Evolutionary conservation across 2,329 filamentous ascomycete genomes (phyloP).

Genomic region (Didymella segeticola): DNA sequence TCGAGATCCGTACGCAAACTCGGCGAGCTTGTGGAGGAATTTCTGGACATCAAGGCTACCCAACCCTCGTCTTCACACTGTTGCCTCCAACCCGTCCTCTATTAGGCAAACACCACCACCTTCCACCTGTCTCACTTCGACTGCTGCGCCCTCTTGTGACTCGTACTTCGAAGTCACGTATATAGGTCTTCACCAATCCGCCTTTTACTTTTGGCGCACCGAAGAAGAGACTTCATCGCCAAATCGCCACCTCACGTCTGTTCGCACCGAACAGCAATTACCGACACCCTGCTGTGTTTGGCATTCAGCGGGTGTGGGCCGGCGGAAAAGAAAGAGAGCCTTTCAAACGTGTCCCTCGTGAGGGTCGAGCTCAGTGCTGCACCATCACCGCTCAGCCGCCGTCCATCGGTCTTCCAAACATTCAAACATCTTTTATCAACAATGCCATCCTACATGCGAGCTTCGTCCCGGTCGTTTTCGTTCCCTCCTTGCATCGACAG

Average conservation of each 20-base stretch:
- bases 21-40: slow-evolving; percentile 34
- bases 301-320: slow-evolving; percentile 42
- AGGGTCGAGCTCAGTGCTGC: slow-evolving; percentile 36
- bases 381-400: slow-evolving; percentile 31
- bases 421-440: slow-evolving; percentile 33
- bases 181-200: slow-evolving; percentile 31
- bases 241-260: slow-evolving; percentile 25
- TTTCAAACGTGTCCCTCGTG: slow-evolving; percentile 28
- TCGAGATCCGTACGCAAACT: slow-evolving; percentile 5
- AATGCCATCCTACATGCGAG: slow-evolving; percentile 47
- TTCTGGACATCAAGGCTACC: slow-evolving; percentile 16
- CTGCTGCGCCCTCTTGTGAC: slow-evolving; percentile 42
- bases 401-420: slow-evolving; percentile 27
- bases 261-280: slow-evolving; percentile 19
- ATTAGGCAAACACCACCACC: slow-evolving; percentile 40
- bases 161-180: slow-evolving; percentile 40
- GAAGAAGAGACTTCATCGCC: slow-evolving; percentile 31
- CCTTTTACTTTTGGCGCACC: slow-evolving; percentile 23
- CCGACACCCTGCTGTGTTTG: slow-evolving; percentile 29
- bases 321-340: slow-evolving; percentile 29
- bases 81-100: slow-evolving; percentile 21
- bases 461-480: slow-evolving; percentile 40
- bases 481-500: slow-evolving; percentile 45
- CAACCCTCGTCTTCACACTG: slow-evolving; percentile 12
- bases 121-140: slow-evolving; percentile 37